Percentiles rank a stretch among this genome's conserved stretches.
Conservation (phyloP, 768 basidiomycete genomes). For the Austroboletus festivus region DNA sequence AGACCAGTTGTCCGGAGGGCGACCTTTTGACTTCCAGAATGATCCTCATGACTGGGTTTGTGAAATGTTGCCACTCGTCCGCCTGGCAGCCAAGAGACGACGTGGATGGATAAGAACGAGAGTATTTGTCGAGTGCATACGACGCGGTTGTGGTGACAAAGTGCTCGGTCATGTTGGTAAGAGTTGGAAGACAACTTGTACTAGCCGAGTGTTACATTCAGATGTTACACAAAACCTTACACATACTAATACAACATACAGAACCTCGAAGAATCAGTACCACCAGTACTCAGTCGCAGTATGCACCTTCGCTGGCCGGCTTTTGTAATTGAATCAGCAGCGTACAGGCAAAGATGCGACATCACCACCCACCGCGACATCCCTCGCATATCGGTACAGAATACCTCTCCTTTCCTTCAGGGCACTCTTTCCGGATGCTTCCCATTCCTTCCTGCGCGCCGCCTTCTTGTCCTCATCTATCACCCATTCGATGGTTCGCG, state of each 20-base stretch:
- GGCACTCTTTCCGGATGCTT: slow-evolving; percentile 57
- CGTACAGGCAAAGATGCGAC: neutral
- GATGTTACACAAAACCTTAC: no score
- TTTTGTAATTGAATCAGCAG: slow-evolving; percentile 28
- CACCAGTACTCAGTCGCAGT: slow-evolving; percentile 55
- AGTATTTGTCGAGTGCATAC: slow-evolving; percentile 62
- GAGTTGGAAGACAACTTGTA: no score
- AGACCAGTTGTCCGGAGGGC: slow-evolving; percentile 49
- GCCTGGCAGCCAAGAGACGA: slow-evolving; percentile 4
- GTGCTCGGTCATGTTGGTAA: slow-evolving; percentile 31
- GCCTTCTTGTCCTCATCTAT: slow-evolving; percentile 66
- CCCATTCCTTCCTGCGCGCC: slow-evolving; percentile 63
- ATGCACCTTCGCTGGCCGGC: slow-evolving; percentile 82
- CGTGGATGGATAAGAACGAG: slow-evolving; percentile 52
- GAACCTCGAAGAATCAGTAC: slow-evolving; percentile 39
- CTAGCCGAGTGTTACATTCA: no score
- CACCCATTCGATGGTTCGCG: slow-evolving; percentile 65
- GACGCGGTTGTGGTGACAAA: slow-evolving; percentile 55
- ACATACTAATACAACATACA: neutral
- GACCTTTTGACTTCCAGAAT: slow-evolving; percentile 58
- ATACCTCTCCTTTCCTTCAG: slow-evolving; percentile 73
- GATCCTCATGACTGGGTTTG: slow-evolving; percentile 63
- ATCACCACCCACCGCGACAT: slow-evolving; percentile 70
- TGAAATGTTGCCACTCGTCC: slow-evolving; percentile 76
- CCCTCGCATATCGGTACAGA: slow-evolving; percentile 76